phyloP scores from a whole-genome alignment of 768 basidiomycete species.

The Xerocomellus dryophilus region DNA sequence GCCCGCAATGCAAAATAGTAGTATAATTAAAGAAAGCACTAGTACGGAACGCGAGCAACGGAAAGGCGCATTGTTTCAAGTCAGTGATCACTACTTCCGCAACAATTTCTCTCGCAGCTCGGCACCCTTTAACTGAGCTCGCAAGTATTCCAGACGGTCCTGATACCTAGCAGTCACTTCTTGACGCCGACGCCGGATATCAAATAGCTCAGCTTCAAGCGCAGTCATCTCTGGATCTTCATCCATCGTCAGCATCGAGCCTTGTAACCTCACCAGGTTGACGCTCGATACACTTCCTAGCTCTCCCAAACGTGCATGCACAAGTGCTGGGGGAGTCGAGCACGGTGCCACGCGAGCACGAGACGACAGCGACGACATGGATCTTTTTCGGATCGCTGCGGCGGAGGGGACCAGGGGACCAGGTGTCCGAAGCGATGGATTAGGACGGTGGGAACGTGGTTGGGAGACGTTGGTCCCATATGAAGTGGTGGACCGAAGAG shows the following conservation, averaged over 20 bases:
- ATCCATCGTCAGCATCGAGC: slow-evolving; percentile 22
- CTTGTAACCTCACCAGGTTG: slow-evolving; percentile 49
- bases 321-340: slow-evolving; percentile 28
- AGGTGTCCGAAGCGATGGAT: slow-evolving; percentile 35
- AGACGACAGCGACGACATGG: slow-evolving; percentile 59
- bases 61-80: slow-evolving; percentile 3
- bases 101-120: slow-evolving; percentile 79
- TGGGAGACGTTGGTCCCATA: slow-evolving; percentile 47
- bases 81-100: slow-evolving; percentile 43
- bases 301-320: slow-evolving; percentile 30
- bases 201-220: slow-evolving; percentile 60
- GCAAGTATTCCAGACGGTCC: slow-evolving; percentile 71
- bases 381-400: slow-evolving; percentile 51
- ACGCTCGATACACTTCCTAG: slow-evolving; percentile 42
- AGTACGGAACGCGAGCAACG: slow-evolving; percentile 6
- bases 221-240: slow-evolving; percentile 38
- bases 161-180: slow-evolving; percentile 75
- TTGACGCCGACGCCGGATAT: slow-evolving; percentile 64
- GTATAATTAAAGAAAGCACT: slow-evolving; percentile 16
- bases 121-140: slow-evolving; percentile 79
- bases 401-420: slow-evolving; percentile 27
- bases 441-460: slow-evolving; percentile 44
- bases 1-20: background rate
- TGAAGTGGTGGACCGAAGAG: slow-evolving; percentile 54
- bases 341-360: slow-evolving; percentile 40